These are phyloP conservation scores for Calophaca sinica DNA, from an alignment of 306 rosid species.

Conservation along the genomic window DNA sequence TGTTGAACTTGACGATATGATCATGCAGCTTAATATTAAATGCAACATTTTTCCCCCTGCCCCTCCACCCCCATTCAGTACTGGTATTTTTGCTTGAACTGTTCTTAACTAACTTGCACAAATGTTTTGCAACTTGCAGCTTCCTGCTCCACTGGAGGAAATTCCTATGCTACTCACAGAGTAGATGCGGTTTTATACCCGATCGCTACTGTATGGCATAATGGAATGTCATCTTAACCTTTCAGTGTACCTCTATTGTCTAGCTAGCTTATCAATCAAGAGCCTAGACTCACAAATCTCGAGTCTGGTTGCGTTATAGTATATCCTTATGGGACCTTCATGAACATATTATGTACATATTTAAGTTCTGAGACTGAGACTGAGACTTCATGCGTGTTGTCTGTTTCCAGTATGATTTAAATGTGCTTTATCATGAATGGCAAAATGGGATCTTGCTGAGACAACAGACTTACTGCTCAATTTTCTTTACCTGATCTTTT, in stretches of 20 bases:
- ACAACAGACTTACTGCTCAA: neutral
- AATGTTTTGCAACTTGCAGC: conserved; percentile 66
- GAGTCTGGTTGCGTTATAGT: conserved; percentile 44
- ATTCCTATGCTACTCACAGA: conserved; percentile 85
- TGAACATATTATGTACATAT: conserved; percentile 41
- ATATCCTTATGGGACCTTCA: conserved; percentile 24
- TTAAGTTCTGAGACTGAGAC: conserved; percentile 26
- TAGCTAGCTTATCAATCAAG: conserved; percentile 36
- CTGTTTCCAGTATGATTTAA: conserved; percentile 6
- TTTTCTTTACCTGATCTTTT: too few relatives aligned
- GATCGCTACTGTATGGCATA: neutral
- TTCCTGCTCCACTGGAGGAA: conserved; percentile 68
- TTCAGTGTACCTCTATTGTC: conserved; percentile 34
- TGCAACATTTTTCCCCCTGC: neutral
- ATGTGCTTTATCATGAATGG: conserved; percentile 28
- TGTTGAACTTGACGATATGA: neutral
- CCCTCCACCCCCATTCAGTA: neutral
- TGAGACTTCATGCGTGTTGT: conserved; percentile 29
- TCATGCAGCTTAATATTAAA: neutral
- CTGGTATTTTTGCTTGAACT: neutral
- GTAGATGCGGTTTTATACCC: conserved; percentile 48
- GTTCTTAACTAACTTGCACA: conserved; percentile 37
- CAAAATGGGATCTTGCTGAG: neutral
- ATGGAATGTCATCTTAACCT: conserved; percentile 47
- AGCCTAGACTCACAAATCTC: conserved; percentile 43